Percentiles rank a stretch among this genome's conserved stretches.
Evolutionary conservation across 1,139 yeast genomes (phyloP).

Genomic region (Nematodospora anomalae): DNA sequence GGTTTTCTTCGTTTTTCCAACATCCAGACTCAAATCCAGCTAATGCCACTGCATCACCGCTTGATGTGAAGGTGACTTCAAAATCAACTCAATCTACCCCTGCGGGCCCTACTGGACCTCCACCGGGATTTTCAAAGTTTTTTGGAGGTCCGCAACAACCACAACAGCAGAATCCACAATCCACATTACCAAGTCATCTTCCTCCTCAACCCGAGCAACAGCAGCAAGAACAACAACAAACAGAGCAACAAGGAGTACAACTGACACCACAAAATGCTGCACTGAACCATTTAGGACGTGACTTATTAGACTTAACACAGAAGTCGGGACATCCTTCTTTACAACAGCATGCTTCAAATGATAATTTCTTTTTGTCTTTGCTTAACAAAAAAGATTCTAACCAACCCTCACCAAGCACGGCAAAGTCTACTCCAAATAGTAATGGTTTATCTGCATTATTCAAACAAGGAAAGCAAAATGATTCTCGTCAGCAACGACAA

Average conservation of each 20-base stretch:
- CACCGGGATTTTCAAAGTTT: conserved; percentile 19
- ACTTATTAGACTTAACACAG: conserved; percentile 8
- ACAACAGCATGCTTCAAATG: conserved; percentile 29
- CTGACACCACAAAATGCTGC: conserved; percentile 5
- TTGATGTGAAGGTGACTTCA: conserved; percentile 7
- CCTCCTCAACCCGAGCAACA: conserved; percentile 8
- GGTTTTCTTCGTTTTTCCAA: conserved; percentile 48
- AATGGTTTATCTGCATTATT: conserved; percentile 11
- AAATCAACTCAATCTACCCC: conserved; percentile 7
- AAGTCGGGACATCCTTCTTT: conserved; percentile 8
- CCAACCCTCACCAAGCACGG: conserved; percentile 10
- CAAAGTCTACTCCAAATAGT: conserved; percentile 13
- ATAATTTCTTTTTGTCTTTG: conserved; percentile 55
- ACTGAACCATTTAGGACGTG: conserved; percentile 7
- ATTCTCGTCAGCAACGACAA: conserved; percentile 9
- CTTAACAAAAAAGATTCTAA: conserved; percentile 36
- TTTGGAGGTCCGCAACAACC: conserved; percentile 12
- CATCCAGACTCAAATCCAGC: conserved; percentile 9
- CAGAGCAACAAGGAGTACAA: too few species aligned
- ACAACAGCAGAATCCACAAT: conserved; percentile 11
- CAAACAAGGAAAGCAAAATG: conserved; percentile 1
- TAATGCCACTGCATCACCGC: conserved; percentile 7
- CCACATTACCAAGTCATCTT: conserved; percentile 7
- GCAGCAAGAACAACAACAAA: conserved; percentile 8
- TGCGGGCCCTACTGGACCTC: conserved; percentile 12